Evolutionary conservation across 176 grass and related monocot genomes (phyloP), one percentile per base, ranked within the genome.

Genomic region (Olyra latifolia): DNA sequence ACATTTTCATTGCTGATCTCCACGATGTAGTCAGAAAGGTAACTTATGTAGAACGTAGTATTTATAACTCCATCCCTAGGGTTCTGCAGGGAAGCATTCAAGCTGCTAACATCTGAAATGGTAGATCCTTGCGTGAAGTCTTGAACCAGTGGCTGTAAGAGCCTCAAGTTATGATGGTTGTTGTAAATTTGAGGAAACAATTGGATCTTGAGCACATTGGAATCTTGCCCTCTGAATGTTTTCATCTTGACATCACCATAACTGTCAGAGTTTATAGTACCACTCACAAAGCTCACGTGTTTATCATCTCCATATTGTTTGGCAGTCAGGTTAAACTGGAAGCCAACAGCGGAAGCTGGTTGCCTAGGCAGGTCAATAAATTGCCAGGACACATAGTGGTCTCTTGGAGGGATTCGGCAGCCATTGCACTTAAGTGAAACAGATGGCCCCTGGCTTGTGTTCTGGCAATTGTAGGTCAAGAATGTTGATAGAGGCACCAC

Each of bases 331-430:
- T 98, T 95, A 39, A 98, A 98, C 52, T 88, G 89, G 64, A 98
- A 98, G 50, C 87, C 95, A 9, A 95, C 84, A 67, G 92, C 95
- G 1, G 81, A 27, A 3, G 90, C 92, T 15, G 95, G 95, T 60
- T 76, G 74, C 80, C 75, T 69, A 15, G 81, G 88, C 52, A 88
- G 58, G 80, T 98, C 95, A 45, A 93, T 59, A 86, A 98, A 98
- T 46, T 98, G 92, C 95, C 95, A 98, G 28, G 95, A 95, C 57
- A 98, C 83, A 20, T 89, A 98, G 79, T 93, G 90, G 60, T 88
- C 89, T 66, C 95, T 93, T 48, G 90, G 83, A 62, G 90, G 95
- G 69, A 95, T 92, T 73, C 84, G 88, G 65, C 92, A 93, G 50
- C 84, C 78, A 27, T 87, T 82, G 74, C 92, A 98, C 73, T 88